Evolutionary conservation across 768 basidiomycete genomes (phyloP).

Genomic region (Kwoniella botswanensis): DNA sequence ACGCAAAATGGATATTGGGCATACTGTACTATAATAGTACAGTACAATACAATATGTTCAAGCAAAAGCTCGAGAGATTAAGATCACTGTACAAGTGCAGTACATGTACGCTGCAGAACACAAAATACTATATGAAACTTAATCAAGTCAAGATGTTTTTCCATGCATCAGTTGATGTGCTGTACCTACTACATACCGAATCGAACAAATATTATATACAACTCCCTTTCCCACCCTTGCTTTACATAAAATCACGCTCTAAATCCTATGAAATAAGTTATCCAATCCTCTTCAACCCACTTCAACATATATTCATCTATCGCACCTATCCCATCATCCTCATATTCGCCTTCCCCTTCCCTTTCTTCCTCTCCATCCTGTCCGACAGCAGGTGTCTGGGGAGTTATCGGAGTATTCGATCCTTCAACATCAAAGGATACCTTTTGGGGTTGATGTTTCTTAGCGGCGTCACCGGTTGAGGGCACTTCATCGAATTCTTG

Average conservation of each 20-base stretch:
- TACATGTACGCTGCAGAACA: too few relatives aligned
- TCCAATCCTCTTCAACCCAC: slow-evolving; percentile 58
- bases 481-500: slow-evolving; percentile 60
- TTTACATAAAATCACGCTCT: background rate
- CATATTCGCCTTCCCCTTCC: slow-evolving; percentile 56
- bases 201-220: too few relatives aligned
- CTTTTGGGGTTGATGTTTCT: background rate
- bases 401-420: background rate
- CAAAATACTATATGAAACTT: too few relatives aligned
- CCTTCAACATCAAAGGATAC: background rate
- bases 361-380: slow-evolving; percentile 52
- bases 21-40: too few relatives aligned
- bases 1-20: too few relatives aligned
- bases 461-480: slow-evolving; percentile 33
- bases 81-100: too few relatives aligned
- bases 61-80: too few relatives aligned
- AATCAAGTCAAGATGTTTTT: too few relatives aligned
- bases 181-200: too few relatives aligned
- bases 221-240: too few relatives aligned
- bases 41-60: too few relatives aligned
- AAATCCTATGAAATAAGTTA: slow-evolving; percentile 39
- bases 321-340: slow-evolving; percentile 69
- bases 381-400: slow-evolving; percentile 14
- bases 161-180: too few relatives aligned
- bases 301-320: slow-evolving; percentile 83